These are phyloP conservation scores for Fusarium torulosum DNA, from an alignment of 2,329 filamentous ascomycete genomes.

Conservation along the genomic window DNA sequence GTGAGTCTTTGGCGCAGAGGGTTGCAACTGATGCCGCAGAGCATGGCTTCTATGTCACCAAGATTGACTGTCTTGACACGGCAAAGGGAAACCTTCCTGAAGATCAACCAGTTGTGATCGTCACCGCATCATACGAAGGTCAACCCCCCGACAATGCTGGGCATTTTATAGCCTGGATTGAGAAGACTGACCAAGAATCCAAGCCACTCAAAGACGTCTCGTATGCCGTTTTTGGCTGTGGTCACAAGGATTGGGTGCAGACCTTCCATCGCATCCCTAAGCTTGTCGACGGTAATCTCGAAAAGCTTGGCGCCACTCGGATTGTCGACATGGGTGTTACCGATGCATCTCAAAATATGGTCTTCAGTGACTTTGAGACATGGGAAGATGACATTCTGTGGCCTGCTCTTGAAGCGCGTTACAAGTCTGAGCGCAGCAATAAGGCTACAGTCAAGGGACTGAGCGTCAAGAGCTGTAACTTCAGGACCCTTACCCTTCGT, in stretches of 20 bases:
- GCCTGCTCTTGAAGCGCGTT: too few species aligned
- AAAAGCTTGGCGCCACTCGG: too few species aligned
- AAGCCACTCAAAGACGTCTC: slow-evolving; percentile 64
- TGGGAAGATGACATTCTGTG: too few species aligned
- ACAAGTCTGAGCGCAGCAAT: too few species aligned
- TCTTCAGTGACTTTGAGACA: too few species aligned
- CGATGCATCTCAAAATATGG: too few species aligned
- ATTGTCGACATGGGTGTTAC: too few species aligned
- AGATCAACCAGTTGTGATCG: slow-evolving; percentile 55
- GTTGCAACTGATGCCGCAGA: slow-evolving; percentile 68
- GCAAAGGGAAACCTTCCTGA: slow-evolving; percentile 49
- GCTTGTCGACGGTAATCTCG: too few species aligned
- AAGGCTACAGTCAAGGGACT: too few species aligned
- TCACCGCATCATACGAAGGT: slow-evolving; percentile 80
- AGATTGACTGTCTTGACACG: slow-evolving; percentile 20
- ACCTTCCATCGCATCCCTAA: slow-evolving; percentile 77
- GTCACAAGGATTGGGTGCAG: slow-evolving; percentile 65
- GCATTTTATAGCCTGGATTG: slow-evolving; percentile 73
- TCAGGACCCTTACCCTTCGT: too few species aligned
- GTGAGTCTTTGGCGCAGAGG: slow-evolving; percentile 74
- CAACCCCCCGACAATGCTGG: slow-evolving; percentile 78
- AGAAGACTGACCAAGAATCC: too few species aligned
- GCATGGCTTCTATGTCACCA: slow-evolving; percentile 64
- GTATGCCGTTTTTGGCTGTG: slow-evolving; percentile 78
- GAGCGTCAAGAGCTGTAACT: too few species aligned